These are phyloP conservation scores for Psidium guajava DNA, from an alignment of 345 rosid species.

Conservation along the genomic window DNA sequence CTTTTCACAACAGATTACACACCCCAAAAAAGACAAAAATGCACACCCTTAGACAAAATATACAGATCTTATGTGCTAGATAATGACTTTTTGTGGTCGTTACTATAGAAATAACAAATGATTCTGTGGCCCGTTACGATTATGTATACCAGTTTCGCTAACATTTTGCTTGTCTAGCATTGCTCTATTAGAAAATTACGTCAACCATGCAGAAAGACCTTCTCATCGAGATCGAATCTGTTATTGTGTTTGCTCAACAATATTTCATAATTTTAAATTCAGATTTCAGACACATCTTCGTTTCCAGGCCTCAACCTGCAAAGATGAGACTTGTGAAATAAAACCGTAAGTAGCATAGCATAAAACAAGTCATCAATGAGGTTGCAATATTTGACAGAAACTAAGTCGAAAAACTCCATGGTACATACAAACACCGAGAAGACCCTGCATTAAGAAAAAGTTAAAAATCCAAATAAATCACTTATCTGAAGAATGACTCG, in stretches of 20 bases:
- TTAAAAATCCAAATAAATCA: background rate
- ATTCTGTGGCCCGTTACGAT: background rate
- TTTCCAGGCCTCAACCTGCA: background rate
- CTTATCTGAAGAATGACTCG: background rate
- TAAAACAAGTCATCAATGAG: background rate
- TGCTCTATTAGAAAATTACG: background rate
- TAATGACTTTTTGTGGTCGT: background rate
- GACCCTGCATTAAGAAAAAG: background rate
- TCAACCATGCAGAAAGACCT: background rate
- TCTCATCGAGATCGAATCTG: background rate
- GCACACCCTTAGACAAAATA: background rate
- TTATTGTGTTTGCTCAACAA: background rate
- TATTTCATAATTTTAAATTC: background rate
- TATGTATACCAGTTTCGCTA: background rate
- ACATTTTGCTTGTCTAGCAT: background rate
- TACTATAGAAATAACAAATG: background rate
- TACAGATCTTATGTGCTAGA: background rate
- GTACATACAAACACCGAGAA: background rate
- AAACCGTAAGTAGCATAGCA: background rate
- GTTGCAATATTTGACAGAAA: background rate
- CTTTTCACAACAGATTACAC: background rate
- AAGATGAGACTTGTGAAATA: background rate
- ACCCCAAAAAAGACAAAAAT: background rate
- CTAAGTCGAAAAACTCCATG: background rate
- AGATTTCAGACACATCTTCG: background rate